phyloP scores from a whole-genome alignment of 352 stramenopile species.

The Hyaloperonospora brassicae region DNA sequence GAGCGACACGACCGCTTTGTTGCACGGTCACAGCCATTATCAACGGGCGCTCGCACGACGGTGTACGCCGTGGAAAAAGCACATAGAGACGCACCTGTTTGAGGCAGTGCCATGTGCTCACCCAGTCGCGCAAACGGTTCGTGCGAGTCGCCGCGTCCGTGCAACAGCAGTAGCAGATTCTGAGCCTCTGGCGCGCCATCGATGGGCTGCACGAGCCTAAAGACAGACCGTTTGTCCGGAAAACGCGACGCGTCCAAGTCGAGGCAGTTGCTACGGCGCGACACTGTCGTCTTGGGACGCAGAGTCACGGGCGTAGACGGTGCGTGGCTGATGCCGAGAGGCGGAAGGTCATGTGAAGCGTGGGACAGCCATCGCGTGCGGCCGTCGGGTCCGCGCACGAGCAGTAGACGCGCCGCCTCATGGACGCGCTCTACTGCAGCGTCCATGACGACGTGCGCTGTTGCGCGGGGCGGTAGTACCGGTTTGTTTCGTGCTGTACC shows the following conservation, averaged over 20 bases:
- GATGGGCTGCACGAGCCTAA: constrained; percentile 20
- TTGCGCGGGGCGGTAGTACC: too few species aligned
- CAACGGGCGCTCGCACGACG: too few species aligned
- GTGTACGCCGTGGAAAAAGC: too few species aligned
- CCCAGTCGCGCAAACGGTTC: constrained; percentile 42
- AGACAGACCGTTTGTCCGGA: constrained; percentile 11
- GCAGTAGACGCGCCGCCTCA: constrained; percentile 20
- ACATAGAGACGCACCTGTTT: constrained; percentile 36
- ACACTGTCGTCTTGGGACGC: constrained; percentile 4
- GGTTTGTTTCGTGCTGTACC: too few species aligned
- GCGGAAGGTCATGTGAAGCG: not conserved
- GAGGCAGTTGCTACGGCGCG: constrained; percentile 10
- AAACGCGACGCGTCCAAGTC: constrained; percentile 23
- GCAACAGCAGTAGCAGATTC: constrained; percentile 56
- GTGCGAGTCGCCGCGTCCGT: constrained; percentile 53
- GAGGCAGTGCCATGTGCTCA: constrained; percentile 46
- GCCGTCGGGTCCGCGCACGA: constrained; percentile 17
- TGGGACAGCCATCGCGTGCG: constrained; percentile 18
- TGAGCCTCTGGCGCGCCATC: constrained; percentile 23
- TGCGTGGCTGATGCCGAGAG: not conserved
- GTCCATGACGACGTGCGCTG: too few species aligned
- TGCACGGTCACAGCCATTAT: too few species aligned
- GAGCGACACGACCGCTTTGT: constrained; percentile 36
- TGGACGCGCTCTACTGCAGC: constrained; percentile 22
- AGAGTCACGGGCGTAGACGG: constrained; percentile 12